Evolutionary conservation across 2,329 filamentous ascomycete genomes (phyloP), one percentile per base, ranked within the genome.

Genomic region (Exophiala oligosperma): DNA sequence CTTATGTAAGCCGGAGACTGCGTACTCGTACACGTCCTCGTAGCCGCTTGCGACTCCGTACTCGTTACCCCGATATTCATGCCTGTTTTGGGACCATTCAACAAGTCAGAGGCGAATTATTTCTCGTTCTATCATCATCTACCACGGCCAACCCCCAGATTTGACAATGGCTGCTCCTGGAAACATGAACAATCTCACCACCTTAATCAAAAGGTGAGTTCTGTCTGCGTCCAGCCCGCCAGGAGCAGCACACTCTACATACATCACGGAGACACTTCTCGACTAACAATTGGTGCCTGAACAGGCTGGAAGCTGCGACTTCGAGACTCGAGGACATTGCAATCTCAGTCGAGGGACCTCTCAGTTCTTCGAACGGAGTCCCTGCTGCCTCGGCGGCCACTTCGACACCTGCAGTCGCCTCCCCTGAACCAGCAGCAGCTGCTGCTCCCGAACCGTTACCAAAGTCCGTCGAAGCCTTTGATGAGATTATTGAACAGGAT

Each of bases 311-410:
- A 82, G 94, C 94, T 73, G 94, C 94, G 40, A 99, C 94, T 52
- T 94, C 92, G 64, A 88, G 94, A 59, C 85, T 99, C 56, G 94
- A 99, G 79, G 94, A 99, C 74, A 96, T 99, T 70, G 93, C 94
- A 47, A 86, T 90, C 65, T 88, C 91, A 14, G 85, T 78, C 47
- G 75, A 77, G 60, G 74, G 73, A 83, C 55, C 81, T 77, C 69
- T 79, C 26, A 51, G 52, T 37, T 29, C 38, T n/a, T 49, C 56
- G 9, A 65, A 63, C 78, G 62, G 77, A 77, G 41, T 74, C 72
- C 67, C 66, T 26, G 66, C 67, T 46, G 66, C 76, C n/a, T 63
- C 70, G 52, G 55, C 67, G 53, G 64, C 73, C 14, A 66, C 74
- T 4, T 63, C 72, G 24, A 56, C 57, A 66, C 43, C 65, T 64